A percentile compares a stretch with the other conserved stretches of the same genome.
Conservation (phyloP, 2,329 filamentous ascomycete genomes). For the Claviceps maximensis region DNA sequence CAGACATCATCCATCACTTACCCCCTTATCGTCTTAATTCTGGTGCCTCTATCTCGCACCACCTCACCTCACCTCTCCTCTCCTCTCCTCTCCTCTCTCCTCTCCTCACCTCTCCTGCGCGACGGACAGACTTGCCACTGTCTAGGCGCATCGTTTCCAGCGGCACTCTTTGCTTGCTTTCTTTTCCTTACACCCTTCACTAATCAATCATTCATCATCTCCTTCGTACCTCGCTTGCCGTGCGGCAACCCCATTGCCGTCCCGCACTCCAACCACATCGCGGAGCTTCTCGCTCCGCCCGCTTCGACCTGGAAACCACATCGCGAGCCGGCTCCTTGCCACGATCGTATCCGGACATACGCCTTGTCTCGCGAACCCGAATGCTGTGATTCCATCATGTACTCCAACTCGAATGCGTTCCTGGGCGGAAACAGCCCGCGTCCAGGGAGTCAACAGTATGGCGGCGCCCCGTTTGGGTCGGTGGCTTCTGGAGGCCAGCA, state of each 20-base stretch:
- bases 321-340: not conserved
- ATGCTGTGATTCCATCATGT: constrained; percentile 45
- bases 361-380: not conserved
- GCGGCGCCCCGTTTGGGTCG: constrained; percentile 27
- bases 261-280: not conserved
- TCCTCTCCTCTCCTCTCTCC: too few relatives aligned
- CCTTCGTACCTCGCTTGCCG: constrained; percentile 1
- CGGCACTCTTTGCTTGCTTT: not conserved
- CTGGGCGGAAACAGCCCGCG: constrained; percentile 66
- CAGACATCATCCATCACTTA: too few relatives aligned
- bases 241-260: not conserved
- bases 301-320: not conserved
- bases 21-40: not conserved
- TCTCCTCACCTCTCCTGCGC: not conserved
- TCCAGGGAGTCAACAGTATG: constrained; percentile 45
- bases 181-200: too few relatives aligned
- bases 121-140: not conserved
- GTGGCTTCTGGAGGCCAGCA: constrained; percentile 31
- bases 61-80: not conserved
- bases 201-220: not conserved
- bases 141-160: not conserved
- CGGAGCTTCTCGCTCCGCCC: constrained; percentile 4
- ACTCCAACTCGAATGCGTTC: constrained; percentile 77
- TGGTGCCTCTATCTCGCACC: not conserved
- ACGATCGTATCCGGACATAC: not conserved